Evolutionary conservation across 1,284 basidiomycete species (phyloP).

Genomic region (Malassezia nana): DNA sequence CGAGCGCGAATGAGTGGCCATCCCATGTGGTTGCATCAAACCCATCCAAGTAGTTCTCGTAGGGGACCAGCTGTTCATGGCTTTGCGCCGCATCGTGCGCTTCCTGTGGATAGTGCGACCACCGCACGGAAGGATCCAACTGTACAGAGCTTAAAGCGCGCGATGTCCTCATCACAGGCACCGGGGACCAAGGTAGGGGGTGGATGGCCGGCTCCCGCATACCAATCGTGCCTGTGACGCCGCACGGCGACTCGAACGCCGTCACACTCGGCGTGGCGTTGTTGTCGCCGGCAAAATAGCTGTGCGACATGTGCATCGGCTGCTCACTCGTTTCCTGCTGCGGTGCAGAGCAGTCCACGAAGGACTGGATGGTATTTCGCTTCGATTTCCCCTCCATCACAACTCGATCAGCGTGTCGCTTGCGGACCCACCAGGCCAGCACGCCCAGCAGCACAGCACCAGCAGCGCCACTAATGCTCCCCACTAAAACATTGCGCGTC

Average conservation of each 20-base stretch:
- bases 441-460: conserved; percentile 23
- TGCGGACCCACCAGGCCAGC: conserved; percentile 17
- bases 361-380: conserved; percentile 24
- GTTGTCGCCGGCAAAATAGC: conserved; percentile 9
- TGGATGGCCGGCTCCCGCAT: not conserved
- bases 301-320: not conserved
- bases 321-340: not conserved
- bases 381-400: not conserved
- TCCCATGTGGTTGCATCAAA: not conserved
- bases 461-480: conserved; percentile 28
- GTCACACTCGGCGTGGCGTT: not conserved
- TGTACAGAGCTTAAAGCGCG: not conserved
- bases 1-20: conserved; percentile 59
- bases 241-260: conserved; percentile 5
- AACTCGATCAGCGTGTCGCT: not conserved
- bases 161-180: not conserved
- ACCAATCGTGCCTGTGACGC: conserved; percentile 2
- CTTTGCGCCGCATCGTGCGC: not conserved
- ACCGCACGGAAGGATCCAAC: not conserved
- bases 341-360: conserved; percentile 16
- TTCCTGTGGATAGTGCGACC: not conserved
- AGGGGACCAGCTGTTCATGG: not conserved
- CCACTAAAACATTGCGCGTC: conserved; percentile 32
- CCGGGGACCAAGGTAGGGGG: not conserved
- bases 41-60: not conserved